Conservation (phyloP, 2,329 filamentous ascomycete genomes). For the Hypomyces rosellus region DNA sequence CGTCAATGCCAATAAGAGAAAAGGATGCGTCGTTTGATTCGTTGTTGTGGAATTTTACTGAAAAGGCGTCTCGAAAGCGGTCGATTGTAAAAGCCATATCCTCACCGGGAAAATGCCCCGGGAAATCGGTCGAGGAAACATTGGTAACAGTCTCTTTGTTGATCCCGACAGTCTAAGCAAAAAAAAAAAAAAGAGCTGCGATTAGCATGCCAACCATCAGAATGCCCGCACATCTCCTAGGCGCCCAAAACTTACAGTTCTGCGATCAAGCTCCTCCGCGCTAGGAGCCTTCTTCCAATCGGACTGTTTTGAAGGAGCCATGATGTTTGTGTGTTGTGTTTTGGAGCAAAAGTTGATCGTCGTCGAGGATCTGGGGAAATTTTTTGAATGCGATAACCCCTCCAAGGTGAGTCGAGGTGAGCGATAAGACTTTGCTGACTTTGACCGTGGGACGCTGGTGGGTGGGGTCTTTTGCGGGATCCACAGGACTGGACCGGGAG, state of each 20-base stretch:
- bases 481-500: too few relatives aligned
- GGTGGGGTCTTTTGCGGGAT: too few relatives aligned
- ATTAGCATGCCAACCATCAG: background rate
- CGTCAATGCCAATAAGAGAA: constrained; percentile 86
- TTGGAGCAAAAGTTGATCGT: constrained; percentile 2
- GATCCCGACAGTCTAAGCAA: constrained; percentile 72
- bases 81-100: constrained; percentile 74
- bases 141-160: constrained; percentile 87
- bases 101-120: constrained; percentile 84
- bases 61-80: constrained; percentile 63
- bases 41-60: constrained; percentile 79
- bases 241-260: constrained; percentile 44
- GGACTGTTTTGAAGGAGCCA: constrained; percentile 29
- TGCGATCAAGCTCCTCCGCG: constrained; percentile 52
- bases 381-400: constrained; percentile 24
- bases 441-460: background rate
- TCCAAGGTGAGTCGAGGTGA: constrained; percentile 20
- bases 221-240: too few relatives aligned
- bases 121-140: constrained; percentile 85
- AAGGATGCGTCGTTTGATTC: constrained; percentile 72
- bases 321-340: constrained; percentile 11
- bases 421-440: background rate
- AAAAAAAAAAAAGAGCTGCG: background rate
- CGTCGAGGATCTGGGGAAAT: constrained; percentile 15
- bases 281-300: constrained; percentile 34